phyloP scores from a whole-genome alignment of 2,329 filamentous ascomycete genomes.

The Talaromyces piceae region DNA sequence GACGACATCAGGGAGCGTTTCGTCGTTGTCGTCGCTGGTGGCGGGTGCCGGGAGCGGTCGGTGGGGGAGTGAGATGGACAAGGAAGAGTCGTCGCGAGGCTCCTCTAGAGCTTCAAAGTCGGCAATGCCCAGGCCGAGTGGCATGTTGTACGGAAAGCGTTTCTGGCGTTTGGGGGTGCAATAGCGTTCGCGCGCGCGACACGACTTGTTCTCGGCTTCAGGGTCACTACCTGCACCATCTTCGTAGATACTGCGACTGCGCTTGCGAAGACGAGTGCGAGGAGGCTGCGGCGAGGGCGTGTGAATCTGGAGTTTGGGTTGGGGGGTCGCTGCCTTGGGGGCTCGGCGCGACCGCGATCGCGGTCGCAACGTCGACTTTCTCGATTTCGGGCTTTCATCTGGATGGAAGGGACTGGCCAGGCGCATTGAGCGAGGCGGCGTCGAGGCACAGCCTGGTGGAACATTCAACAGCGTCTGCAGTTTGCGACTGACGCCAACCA shows the following conservation, averaged over 20 bases:
- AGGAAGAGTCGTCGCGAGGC: too few species aligned
- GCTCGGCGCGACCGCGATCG: conserved; percentile 24
- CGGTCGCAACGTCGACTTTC: conserved; percentile 10
- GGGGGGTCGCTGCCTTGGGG: conserved; percentile 14
- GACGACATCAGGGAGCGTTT: conserved; percentile 16
- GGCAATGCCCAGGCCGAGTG: conserved; percentile 34
- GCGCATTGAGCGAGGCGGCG: conserved; percentile 28
- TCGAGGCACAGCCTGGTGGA: conserved; percentile 24
- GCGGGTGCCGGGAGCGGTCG: not conserved
- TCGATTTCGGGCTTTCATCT: conserved; percentile 9
- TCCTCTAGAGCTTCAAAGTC: conserved; percentile 37
- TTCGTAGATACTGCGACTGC: conserved; percentile 27
- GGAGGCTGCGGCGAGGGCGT: conserved; percentile 19
- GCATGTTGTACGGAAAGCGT: conserved; percentile 36
- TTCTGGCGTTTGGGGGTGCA: conserved; percentile 41
- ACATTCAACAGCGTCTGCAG: conserved; percentile 35
- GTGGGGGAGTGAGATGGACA: conserved; percentile 6
- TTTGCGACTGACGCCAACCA: conserved; percentile 36
- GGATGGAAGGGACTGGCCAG: conserved; percentile 35
- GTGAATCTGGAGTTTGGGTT: too few species aligned
- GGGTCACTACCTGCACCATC: conserved; percentile 17
- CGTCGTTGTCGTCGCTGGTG: conserved; percentile 19
- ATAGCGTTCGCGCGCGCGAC: conserved; percentile 18
- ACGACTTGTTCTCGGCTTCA: conserved; percentile 12
- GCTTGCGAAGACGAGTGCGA: conserved; percentile 34